Evolutionary conservation across 495 filamentous ascomycete species (phyloP).

Genomic region (Aspergillus ellipticus): DNA sequence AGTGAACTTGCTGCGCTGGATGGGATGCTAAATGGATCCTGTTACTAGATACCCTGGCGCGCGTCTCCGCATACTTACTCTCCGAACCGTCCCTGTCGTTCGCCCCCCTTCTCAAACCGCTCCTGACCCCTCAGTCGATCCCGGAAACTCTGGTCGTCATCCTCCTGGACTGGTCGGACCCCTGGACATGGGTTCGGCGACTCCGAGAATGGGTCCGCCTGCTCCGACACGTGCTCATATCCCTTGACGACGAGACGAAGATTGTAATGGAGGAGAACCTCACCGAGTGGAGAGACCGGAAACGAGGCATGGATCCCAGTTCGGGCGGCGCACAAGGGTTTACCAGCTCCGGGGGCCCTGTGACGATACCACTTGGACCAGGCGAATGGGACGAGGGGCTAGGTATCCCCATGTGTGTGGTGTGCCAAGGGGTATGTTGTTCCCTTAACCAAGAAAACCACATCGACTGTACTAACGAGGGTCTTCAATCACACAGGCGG

Average conservation of each 20-base stretch:
- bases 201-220: constrained; percentile 84
- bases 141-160: constrained; percentile 85
- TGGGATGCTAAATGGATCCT: background rate
- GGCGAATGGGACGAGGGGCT: constrained; percentile 94
- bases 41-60: constrained; percentile 74
- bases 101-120: constrained; percentile 75
- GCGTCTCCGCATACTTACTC: constrained; percentile 86
- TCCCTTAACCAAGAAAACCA: background rate
- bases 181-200: constrained; percentile 88
- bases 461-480: constrained; percentile 22
- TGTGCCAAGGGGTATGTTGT: constrained; percentile 80
- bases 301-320: constrained; percentile 39
- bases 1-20: background rate
- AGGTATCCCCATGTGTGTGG: constrained; percentile 84
- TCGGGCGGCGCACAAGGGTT: constrained; percentile 41
- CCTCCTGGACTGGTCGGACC: constrained; percentile 86
- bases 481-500: constrained; percentile 53
- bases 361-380: constrained; percentile 75
- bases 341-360: constrained; percentile 47
- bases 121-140: constrained; percentile 80
- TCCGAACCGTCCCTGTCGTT: constrained; percentile 79
- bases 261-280: constrained; percentile 82
- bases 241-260: constrained; percentile 71
- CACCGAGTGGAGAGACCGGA: constrained; percentile 52
- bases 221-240: constrained; percentile 68